Evolutionary conservation across 2,329 filamentous ascomycete species (phyloP).

Genomic region (Penicillium capsulatum): DNA sequence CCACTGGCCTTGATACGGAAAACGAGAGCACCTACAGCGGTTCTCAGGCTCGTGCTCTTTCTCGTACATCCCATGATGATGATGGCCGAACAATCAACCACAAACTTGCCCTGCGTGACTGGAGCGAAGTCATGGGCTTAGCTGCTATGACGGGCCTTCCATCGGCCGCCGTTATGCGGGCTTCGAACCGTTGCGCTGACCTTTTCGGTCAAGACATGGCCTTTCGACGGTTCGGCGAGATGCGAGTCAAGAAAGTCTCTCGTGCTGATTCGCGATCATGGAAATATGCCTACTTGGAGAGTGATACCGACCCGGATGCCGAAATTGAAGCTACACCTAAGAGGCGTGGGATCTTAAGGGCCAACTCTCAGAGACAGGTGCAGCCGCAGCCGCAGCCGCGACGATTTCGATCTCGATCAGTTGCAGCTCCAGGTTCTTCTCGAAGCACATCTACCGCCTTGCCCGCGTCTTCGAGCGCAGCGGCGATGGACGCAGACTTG

Average conservation of each 20-base stretch:
- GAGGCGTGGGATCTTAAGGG: neutral
- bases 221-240: slow-evolving; percentile 54
- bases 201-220: slow-evolving; percentile 71
- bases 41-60: slow-evolving; percentile 12
- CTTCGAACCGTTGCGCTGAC: slow-evolving; percentile 67
- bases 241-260: slow-evolving; percentile 15
- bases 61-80: slow-evolving; percentile 2
- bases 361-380: neutral
- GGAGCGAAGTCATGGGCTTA: slow-evolving; percentile 78
- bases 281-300: slow-evolving; percentile 3
- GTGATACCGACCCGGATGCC: slow-evolving; percentile 5
- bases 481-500: neutral
- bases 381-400: neutral
- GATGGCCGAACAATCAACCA: slow-evolving; percentile 8
- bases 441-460: neutral
- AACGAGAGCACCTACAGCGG: slow-evolving; percentile 1
- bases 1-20: slow-evolving; percentile 6
- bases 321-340: neutral
- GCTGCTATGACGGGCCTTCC: slow-evolving; percentile 72
- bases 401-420: neutral
- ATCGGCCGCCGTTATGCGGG: slow-evolving; percentile 59
- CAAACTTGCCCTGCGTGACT: slow-evolving; percentile 58
- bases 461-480: neutral
- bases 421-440: neutral
- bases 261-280: slow-evolving; percentile 7